Conservation (phyloP, 176 grass and related monocot species). For the Rhynchospora breviuscula region DNA sequence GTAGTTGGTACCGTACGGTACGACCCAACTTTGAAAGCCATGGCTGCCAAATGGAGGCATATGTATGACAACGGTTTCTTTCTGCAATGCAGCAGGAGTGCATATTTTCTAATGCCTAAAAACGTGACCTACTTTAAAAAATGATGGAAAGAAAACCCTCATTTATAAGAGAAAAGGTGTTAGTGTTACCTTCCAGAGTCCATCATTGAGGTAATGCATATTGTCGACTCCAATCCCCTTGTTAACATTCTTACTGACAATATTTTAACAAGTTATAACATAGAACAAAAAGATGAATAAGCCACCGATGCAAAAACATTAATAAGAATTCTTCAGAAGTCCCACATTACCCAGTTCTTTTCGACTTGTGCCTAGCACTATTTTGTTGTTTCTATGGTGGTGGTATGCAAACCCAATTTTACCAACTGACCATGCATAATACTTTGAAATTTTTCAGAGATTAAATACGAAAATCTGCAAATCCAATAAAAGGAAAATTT, state of each 20-base stretch:
- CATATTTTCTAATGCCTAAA: neutral
- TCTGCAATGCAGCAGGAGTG: neutral
- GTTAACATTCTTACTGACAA: constrained; percentile 77
- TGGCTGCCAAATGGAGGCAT: neutral
- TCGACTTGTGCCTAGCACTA: neutral
- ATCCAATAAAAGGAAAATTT: neutral
- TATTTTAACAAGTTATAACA: neutral
- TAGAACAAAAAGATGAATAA: neutral
- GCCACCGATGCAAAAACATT: neutral
- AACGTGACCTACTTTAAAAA: neutral
- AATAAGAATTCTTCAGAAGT: neutral
- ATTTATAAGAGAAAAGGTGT: neutral
- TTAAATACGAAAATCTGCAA: neutral
- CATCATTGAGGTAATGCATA: constrained; percentile 99
- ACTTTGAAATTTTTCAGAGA: neutral
- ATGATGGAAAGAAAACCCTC: neutral
- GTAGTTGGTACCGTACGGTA: neutral
- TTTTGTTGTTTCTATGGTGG: neutral
- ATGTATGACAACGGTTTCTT: neutral
- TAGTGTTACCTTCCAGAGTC: constrained; percentile 91
- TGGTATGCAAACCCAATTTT: neutral
- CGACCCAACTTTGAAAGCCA: neutral
- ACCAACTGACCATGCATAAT: neutral
- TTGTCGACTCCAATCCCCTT: constrained; percentile 98
- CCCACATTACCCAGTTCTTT: neutral